Evolutionary conservation across 768 basidiomycete genomes (phyloP).

Genomic region (Pisolithus sp.): DNA sequence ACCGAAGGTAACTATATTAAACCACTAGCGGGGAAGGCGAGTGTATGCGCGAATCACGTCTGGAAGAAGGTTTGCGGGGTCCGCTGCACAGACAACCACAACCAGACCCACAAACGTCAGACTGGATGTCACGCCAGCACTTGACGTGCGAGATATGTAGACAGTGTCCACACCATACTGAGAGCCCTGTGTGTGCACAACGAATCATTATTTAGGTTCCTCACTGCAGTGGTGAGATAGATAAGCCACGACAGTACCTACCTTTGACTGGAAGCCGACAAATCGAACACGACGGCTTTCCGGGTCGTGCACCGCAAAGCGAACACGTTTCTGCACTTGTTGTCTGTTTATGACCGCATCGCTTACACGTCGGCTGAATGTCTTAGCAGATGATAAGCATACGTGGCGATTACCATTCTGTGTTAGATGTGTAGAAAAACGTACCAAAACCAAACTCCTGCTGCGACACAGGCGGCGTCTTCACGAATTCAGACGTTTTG

Average conservation of each 20-base stretch:
- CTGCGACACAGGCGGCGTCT: constrained; percentile 17
- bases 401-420: neutral
- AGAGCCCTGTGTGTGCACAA: constrained; percentile 40
- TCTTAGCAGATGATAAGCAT: constrained; percentile 25
- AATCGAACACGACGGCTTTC: constrained; percentile 55
- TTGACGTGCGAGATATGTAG: constrained; percentile 60
- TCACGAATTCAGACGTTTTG: constrained; percentile 24
- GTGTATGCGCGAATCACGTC: too few species aligned
- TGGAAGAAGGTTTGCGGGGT: neutral
- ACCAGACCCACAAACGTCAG: constrained; percentile 56
- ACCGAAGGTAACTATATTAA: too few species aligned
- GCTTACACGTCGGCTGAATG: constrained; percentile 41
- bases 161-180: constrained; percentile 54
- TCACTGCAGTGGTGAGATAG: neutral
- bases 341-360: constrained; percentile 33
- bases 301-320: constrained; percentile 36
- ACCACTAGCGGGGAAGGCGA: too few species aligned
- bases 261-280: constrained; percentile 77
- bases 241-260: constrained; percentile 17
- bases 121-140: constrained; percentile 45
- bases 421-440: neutral
- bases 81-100: constrained; percentile 58
- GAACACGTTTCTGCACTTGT: constrained; percentile 35
- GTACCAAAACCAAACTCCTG: constrained; percentile 33
- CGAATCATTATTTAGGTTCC: neutral